Conservation (phyloP, 495 filamentous ascomycete genomes). For the Bathelium albidoporum region DNA sequence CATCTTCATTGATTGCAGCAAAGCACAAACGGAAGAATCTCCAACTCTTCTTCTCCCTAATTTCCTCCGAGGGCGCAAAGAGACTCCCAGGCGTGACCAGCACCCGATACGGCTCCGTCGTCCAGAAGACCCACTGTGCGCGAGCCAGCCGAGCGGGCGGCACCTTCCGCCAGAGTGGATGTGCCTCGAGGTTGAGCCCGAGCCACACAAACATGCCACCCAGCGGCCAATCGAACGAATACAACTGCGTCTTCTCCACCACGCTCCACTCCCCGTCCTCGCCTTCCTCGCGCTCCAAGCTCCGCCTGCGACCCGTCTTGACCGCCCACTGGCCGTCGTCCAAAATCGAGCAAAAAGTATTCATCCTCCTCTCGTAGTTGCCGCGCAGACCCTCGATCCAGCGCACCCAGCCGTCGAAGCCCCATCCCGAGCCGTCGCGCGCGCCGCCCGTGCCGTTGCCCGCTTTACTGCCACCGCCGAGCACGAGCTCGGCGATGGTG, state of each 20-base stretch:
- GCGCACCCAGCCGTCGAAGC: conserved; percentile 74
- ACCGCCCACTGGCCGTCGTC: conserved; percentile 53
- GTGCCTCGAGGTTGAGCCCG: conserved; percentile 51
- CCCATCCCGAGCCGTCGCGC: conserved; percentile 51
- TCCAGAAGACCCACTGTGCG: conserved; percentile 66
- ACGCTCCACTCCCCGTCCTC: conserved; percentile 50
- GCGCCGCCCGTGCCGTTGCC: conserved; percentile 32
- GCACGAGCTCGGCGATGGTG: conserved; percentile 65
- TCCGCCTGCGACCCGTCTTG: conserved; percentile 34
- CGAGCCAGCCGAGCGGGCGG: conserved; percentile 40
- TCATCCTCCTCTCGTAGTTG: conserved; percentile 74
- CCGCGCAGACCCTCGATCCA: conserved; percentile 79
- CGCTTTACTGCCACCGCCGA: conserved; percentile 41
- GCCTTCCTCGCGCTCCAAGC: conserved; percentile 32
- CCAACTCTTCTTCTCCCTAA: conserved; percentile 45
- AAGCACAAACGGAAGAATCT: conserved; percentile 73
- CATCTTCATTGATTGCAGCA: conserved; percentile 63
- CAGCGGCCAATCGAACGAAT: conserved; percentile 65
- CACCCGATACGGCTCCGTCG: conserved; percentile 53
- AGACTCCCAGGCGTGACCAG: conserved; percentile 58
- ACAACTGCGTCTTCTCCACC: conserved; percentile 59
- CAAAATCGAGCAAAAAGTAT: conserved; percentile 57
- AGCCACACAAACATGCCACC: conserved; percentile 94
- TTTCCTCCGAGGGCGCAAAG: conserved; percentile 54
- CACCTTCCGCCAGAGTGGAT: conserved; percentile 46